Evolutionary conservation across 75 land plant genomes (phyloP).

Genomic region (Cryptomeria japonica): DNA sequence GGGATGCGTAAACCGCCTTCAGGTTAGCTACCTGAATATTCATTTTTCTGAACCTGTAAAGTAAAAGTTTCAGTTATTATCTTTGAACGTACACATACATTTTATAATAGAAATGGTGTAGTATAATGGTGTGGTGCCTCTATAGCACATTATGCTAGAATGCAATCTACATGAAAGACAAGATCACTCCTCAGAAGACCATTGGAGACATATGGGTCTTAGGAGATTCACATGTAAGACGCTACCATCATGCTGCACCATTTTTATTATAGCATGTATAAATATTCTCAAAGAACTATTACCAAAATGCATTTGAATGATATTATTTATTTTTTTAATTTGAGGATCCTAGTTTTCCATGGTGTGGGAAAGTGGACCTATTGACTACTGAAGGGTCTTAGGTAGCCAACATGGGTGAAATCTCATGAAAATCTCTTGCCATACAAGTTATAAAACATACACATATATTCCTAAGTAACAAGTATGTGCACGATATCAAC

Average conservation of each 20-base stretch:
- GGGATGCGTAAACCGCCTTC: constrained; percentile 50
- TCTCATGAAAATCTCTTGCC: not conserved
- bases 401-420: not conserved
- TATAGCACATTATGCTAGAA: not conserved
- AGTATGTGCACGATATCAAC: no score
- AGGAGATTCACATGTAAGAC: not conserved
- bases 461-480: not conserved
- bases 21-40: constrained; percentile 44
- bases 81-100: not conserved
- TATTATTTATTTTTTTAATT: no score
- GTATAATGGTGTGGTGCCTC: not conserved
- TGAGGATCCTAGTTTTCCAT: not conserved
- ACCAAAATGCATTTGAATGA: not conserved
- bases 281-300: not conserved
- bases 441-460: no score
- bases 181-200: not conserved
- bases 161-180: not conserved
- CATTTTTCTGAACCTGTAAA: not conserved
- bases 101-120: not conserved
- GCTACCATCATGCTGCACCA: not conserved
- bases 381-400: not conserved
- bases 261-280: not conserved
- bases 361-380: not conserved
- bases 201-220: no score
- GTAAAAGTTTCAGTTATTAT: not conserved